These are phyloP conservation scores for Aureobasidium pullulans DNA, from an alignment of 2,329 filamentous ascomycete species.

Conservation along the genomic window DNA sequence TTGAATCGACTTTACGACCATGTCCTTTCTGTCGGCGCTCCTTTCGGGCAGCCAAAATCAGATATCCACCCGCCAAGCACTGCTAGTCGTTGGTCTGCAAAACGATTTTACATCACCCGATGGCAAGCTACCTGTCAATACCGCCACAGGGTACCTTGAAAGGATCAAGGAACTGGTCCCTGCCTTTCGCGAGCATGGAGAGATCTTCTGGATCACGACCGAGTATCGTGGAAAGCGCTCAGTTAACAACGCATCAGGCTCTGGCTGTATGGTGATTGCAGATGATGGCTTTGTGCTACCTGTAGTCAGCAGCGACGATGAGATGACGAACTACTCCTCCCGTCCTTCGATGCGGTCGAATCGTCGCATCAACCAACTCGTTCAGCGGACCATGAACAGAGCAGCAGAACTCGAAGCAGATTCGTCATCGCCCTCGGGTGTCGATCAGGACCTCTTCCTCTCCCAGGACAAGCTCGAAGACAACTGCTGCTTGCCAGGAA, in stretches of 20 bases:
- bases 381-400: constrained; percentile 16
- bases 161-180: constrained; percentile 59
- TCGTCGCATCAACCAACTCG: constrained; percentile 1
- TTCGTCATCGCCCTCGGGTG: constrained; percentile 7
- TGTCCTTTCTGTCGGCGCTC: constrained; percentile 37
- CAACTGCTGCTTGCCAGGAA: constrained; percentile 36
- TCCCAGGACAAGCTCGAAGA: constrained; percentile 30
- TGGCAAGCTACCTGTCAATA: constrained; percentile 59
- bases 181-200: constrained; percentile 63
- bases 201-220: constrained; percentile 79
- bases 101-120: constrained; percentile 73
- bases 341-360: not conserved
- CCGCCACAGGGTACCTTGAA: constrained; percentile 58
- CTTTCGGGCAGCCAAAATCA: constrained; percentile 41
- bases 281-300: not conserved
- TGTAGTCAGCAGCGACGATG: constrained; percentile 3
- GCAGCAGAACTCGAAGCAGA: constrained; percentile 2
- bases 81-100: constrained; percentile 81
- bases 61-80: constrained; percentile 56
- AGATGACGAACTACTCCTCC: not conserved
- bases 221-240: constrained; percentile 45
- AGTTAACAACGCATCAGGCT: constrained; percentile 11
- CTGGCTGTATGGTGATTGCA: constrained; percentile 10
- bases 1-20: constrained; percentile 14
- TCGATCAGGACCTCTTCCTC: constrained; percentile 42